Evolutionary conservation across 257 asterid genomes (phyloP).

Genomic region (Phtheirospermum japonicum): DNA sequence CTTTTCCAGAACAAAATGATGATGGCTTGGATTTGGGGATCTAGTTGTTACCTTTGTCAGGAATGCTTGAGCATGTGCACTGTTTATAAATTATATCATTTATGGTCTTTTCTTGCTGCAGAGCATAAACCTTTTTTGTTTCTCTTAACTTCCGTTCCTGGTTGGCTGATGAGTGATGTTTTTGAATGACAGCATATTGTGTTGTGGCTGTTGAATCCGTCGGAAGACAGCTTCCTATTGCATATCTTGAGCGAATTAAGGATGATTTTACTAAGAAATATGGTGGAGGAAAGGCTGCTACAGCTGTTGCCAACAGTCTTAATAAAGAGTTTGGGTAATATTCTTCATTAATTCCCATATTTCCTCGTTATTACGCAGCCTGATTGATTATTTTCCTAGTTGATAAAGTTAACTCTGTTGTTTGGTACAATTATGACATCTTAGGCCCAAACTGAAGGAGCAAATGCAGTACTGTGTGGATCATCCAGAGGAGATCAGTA

Average conservation of each 20-base stretch:
- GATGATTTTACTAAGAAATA: slow-evolving; percentile 88
- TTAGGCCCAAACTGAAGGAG: slow-evolving; percentile 89
- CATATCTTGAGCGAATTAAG: slow-evolving; percentile 80
- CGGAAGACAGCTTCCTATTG: slow-evolving; percentile 87
- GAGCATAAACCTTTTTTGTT: background rate
- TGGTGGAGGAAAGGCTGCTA: slow-evolving; percentile 93
- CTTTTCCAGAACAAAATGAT: background rate
- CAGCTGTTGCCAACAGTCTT: slow-evolving; percentile 79
- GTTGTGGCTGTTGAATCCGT: slow-evolving; percentile 92
- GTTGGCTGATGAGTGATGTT: slow-evolving; percentile 24
- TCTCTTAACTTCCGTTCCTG: background rate
- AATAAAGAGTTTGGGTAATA: slow-evolving; percentile 85
- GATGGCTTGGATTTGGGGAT: slow-evolving; percentile 8
- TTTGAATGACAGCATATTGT: slow-evolving; percentile 66
- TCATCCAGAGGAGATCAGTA: slow-evolving; percentile 92
- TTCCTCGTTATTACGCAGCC: background rate
- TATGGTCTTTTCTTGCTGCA: background rate
- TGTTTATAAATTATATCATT: background rate
- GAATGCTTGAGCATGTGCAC: slow-evolving; percentile 12
- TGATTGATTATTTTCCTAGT: background rate
- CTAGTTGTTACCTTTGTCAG: slow-evolving; percentile 4
- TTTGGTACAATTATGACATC: slow-evolving; percentile 16
- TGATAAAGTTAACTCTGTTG: slow-evolving; percentile 9
- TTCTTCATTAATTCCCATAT: slow-evolving; percentile 1
- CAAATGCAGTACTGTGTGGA: slow-evolving; percentile 96